Base-by-base conservation (phyloP, 306 rosid species). In the Trifolium fragiferum region DNA sequence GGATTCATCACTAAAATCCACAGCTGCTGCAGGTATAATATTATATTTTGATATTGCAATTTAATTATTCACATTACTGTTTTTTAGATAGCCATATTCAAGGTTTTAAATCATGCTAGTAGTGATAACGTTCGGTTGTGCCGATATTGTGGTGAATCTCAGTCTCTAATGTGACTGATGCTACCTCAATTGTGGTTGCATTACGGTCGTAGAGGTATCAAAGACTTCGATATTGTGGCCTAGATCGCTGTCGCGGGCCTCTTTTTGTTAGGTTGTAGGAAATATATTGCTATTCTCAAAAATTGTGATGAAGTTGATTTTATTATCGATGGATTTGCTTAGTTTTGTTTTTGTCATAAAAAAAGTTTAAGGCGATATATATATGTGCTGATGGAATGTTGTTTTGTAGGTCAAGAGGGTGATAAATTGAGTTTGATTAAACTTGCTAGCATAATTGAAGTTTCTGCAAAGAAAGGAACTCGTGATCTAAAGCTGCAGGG, bases 361-460 rank as follows among this genome's bases (percentile, higher is more conserved):
- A n/a, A n/a, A n/a, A n/a, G n/a, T n/a, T n/a, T n/a, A n/a, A n/a
- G 27, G 27, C 27, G 2, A 25, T 33, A 33, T 33, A 5, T 35
- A 37, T 65, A 5, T 77, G 66, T 76, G 65, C 54, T 76, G 44
- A 55, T 79, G 75, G 35, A 30, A 54, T 59, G 62, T 43, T 79
- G 66, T 76, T 82, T 81, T 86, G 76, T 66, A 90, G 96, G 94
- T 83, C 85, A 80, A 86, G 91, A 88, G 59, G 86, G 92, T 79
- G 96, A 90, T 15, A 92, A 92, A 73, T 82, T 90, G 85, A 87
- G 89, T 79, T 77, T 92, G 75, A 90, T 92, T 54, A 87, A 89
- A 78, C 85, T 92, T 44, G 94, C 91, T 71, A 84, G 93, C 82
- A 49, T 92, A 61, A 90, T 92, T 79, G 98, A 92, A 75, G 90